These are phyloP conservation scores for Termitomyces sp. DNA, from an alignment of 768 basidiomycete genomes.

Conservation along the genomic window DNA sequence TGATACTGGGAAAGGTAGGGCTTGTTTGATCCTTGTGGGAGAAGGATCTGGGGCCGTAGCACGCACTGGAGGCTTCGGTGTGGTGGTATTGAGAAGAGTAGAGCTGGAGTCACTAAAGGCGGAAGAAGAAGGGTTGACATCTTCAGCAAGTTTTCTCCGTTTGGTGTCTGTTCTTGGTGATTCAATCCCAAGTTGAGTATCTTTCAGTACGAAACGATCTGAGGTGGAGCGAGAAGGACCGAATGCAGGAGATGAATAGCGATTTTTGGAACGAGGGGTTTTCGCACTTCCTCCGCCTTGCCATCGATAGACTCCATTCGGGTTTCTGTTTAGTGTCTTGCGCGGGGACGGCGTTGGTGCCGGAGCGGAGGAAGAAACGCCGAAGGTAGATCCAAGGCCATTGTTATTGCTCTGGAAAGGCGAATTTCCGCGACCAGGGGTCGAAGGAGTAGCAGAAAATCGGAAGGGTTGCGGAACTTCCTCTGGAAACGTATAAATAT, in stretches of 20 bases:
- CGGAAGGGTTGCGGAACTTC: conserved; percentile 57
- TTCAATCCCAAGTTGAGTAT: conserved; percentile 33
- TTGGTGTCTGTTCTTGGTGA: conserved; percentile 50
- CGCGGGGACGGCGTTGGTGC: conserved; percentile 38
- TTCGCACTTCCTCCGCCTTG: conserved; percentile 76
- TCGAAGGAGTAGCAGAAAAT: conserved; percentile 49
- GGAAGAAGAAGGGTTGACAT: conserved; percentile 28
- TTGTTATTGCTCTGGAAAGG: conserved; percentile 22
- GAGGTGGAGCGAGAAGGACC: conserved; percentile 50
- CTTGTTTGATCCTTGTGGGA: conserved; percentile 28
- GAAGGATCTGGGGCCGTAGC: conserved; percentile 35
- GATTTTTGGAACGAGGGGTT: conserved; percentile 49
- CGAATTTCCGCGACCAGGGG: conserved; percentile 40
- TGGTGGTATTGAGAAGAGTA: conserved; percentile 15
- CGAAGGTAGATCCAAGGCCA: conserved; percentile 21
- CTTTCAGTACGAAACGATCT: conserved; percentile 35
- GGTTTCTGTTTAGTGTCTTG: conserved; percentile 63
- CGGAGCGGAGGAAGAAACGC: conserved; percentile 12
- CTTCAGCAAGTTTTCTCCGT: conserved; percentile 58
- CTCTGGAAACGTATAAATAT: conserved; percentile 17
- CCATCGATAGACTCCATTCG: conserved; percentile 74
- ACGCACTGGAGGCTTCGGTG: conserved; percentile 25
- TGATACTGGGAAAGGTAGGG: conserved; percentile 36
- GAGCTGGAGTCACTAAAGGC: conserved; percentile 25
- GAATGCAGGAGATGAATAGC: conserved; percentile 74